These are phyloP conservation scores for Rauvolfia tetraphylla DNA, from an alignment of 257 asterid genomes.

Conservation along the genomic window DNA sequence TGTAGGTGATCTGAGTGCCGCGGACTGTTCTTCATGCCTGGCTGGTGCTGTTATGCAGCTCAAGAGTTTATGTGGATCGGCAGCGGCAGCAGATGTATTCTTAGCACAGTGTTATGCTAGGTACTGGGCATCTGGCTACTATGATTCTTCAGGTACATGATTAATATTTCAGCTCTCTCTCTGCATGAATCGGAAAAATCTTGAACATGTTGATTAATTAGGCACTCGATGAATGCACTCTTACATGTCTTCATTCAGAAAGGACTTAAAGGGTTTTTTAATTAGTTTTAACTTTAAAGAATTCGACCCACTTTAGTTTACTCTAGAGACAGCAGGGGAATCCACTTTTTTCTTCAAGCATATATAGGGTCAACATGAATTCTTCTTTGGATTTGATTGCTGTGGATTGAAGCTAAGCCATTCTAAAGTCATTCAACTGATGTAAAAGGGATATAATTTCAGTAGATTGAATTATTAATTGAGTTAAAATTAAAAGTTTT, in stretches of 20 bases:
- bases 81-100: constrained; percentile 41
- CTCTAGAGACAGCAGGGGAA: neutral
- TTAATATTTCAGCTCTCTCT: neutral
- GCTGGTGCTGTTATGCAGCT: constrained; percentile 32
- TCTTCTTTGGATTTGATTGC: neutral
- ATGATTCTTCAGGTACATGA: constrained; percentile 26
- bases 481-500: neutral
- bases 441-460: neutral
- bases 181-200: neutral
- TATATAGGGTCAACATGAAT: neutral
- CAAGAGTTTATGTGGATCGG: constrained; percentile 36
- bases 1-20: constrained; percentile 31
- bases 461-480: neutral
- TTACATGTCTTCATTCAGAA: neutral
- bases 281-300: neutral
- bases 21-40: constrained; percentile 39
- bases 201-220: neutral
- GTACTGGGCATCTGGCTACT: constrained; percentile 45
- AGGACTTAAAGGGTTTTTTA: neutral
- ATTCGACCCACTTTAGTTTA: neutral
- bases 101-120: constrained; percentile 43
- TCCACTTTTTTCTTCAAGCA: neutral
- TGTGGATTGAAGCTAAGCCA: neutral
- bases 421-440: too few relatives aligned
- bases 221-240: neutral